Conservation (phyloP, 1,139 yeast species). For the Sugiyamaella castrensis region DNA sequence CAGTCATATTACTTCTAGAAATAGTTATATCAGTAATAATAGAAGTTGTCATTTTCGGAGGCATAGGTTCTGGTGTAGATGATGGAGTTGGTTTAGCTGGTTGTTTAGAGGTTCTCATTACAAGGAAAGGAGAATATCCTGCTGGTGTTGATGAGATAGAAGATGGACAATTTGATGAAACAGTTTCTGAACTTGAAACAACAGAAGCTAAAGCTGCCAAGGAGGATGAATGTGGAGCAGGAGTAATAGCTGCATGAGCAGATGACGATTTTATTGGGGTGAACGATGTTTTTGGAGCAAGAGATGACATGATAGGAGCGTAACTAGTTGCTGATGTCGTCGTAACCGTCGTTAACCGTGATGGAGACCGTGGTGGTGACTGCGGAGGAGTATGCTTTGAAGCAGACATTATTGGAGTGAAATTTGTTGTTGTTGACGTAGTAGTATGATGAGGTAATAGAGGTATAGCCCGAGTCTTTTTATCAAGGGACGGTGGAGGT, state of each 20-base stretch:
- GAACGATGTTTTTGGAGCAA: not conserved
- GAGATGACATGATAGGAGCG: not conserved
- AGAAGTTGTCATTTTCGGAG: not conserved
- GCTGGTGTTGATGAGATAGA: not conserved
- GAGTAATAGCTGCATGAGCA: not conserved
- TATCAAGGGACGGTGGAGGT: not conserved
- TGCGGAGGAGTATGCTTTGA: not conserved
- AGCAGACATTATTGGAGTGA: not conserved
- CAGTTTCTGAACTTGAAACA: not conserved
- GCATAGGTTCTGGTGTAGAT: not conserved
- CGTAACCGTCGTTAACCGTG: not conserved
- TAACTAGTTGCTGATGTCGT: not conserved
- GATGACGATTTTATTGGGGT: not conserved
- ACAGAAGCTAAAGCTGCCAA: slow-evolving; percentile 1
- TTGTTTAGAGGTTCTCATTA: slow-evolving; percentile 15
- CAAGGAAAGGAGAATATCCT: slow-evolving; percentile 16
- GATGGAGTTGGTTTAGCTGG: slow-evolving; percentile 6
- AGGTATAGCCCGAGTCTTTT: not conserved
- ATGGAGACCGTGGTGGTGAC: not conserved
- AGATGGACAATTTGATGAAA: not conserved
- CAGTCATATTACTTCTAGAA: not conserved
- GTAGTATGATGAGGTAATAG: not conserved
- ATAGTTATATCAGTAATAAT: not conserved
- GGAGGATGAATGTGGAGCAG: not conserved
- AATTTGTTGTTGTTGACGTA: not conserved